Evolutionary conservation across 768 basidiomycete species (phyloP), one percentile per base, ranked within the genome.

Genomic region (Trametes meyenii): DNA sequence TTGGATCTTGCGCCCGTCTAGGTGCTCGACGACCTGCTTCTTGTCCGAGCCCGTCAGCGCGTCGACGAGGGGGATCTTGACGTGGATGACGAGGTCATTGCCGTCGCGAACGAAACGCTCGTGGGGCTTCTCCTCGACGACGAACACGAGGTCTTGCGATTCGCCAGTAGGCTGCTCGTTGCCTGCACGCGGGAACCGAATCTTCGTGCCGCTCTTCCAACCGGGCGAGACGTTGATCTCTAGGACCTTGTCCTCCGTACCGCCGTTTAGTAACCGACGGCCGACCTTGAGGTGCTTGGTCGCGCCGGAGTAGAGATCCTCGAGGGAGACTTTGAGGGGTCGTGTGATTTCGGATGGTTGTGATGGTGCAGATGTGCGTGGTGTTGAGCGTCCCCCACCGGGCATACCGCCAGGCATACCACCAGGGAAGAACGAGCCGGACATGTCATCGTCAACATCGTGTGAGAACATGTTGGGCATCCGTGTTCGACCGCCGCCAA

Each of bases 141-240:
- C 85, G 71, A 99, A 98, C 35, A 95, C 95, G n/a, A 99, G 82
- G 72, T 96, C 93, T 69, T 95, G 94, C 14, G 89, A 73, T 48
- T 88, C 88, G 12, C 89, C 88, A 36, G 63, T 73, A 13, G 77
- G 71, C 53, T 82, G 80, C 68, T 95, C 94, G 73, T 98, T 95
- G 2, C 94, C 94, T 11, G 92, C 89, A 21, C 85, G 84, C 0
- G 91, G 85, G 75, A 96, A 98, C 43, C 92, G 87, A 61, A 98
- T 83, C 77, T 96, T 97, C 17, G 96, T 98, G 0, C 96, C 96
- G 62, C 85, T 85, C 81, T 98, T 98, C 95, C 95, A 98, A 0
- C 96, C 96, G 0, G 96, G 93, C 65, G 83, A 82, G 23, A 93
- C 81, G 36, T 82, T 78, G 69, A 94, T 87, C 69, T 94, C 92